Evolutionary conservation across 2,329 filamentous ascomycete species (phyloP).

Genomic region (Thelonectria discophora): DNA sequence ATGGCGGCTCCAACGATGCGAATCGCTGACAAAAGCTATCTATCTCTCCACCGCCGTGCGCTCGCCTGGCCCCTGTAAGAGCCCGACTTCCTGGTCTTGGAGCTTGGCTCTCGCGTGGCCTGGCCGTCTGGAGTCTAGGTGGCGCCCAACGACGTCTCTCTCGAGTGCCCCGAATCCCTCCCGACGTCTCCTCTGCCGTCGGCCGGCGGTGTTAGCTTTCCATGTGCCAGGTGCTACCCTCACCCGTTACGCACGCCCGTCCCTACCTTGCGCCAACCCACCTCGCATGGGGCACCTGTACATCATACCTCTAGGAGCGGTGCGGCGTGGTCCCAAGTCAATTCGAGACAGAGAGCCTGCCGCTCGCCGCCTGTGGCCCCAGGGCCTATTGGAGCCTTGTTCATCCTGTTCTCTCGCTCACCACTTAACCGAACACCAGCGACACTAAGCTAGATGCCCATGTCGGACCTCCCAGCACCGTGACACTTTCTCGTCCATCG

Average conservation of each 20-base stretch:
- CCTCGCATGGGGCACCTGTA: conserved; percentile 13
- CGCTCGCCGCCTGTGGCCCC: conserved; percentile 1
- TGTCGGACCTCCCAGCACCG: conserved; percentile 9
- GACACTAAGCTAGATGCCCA: conserved; percentile 12
- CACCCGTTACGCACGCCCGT: conserved; percentile 1
- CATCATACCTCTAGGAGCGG: conserved; percentile 33
- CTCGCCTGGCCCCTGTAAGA: conserved; percentile 36
- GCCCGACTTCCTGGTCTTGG: conserved; percentile 42
- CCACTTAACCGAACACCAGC: conserved; percentile 27
- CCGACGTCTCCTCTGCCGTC: background rate
- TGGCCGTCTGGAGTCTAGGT: conserved; percentile 19
- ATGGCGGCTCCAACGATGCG: conserved; percentile 6
- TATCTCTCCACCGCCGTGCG: conserved; percentile 26
- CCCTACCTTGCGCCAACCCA: background rate
- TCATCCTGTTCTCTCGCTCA: conserved; percentile 25
- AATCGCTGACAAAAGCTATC: conserved; percentile 25
- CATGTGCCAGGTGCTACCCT: conserved; percentile 8
- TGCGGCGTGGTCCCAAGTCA: conserved; percentile 31
- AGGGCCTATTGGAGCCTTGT: conserved; percentile 13
- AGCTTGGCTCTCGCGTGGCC: conserved; percentile 38
- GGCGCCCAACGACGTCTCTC: background rate
- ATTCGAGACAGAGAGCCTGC: conserved; percentile 33
- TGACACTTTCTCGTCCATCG: conserved; percentile 3
- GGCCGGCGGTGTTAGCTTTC: conserved; percentile 4
- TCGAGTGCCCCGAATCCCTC: background rate